phyloP scores from a whole-genome alignment of 306 rosid genomes.

The Vigna radiata region DNA sequence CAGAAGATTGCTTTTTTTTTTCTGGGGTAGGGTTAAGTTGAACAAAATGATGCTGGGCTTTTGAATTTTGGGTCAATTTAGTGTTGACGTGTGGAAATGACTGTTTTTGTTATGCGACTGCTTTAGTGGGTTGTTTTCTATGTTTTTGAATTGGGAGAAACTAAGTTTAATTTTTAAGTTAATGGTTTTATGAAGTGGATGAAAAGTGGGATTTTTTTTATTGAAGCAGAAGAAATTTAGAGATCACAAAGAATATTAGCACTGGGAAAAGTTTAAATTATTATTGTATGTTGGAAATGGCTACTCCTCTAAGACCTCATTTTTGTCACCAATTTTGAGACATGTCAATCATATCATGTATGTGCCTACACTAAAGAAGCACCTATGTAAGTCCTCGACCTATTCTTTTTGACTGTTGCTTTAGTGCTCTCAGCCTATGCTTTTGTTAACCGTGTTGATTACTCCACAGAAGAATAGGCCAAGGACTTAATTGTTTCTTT shows the following conservation, averaged over 20 bases:
- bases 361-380: neutral
- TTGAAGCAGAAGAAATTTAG: neutral
- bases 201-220: neutral
- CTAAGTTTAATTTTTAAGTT: neutral
- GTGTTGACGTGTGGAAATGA: neutral
- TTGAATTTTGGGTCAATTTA: neutral
- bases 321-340: neutral
- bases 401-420: neutral
- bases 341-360: neutral
- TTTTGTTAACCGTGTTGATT: neutral
- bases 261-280: neutral
- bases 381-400: neutral
- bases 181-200: neutral
- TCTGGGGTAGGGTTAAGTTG: conserved; percentile 12
- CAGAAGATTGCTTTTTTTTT: neutral
- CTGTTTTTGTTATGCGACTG: neutral
- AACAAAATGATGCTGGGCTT: neutral
- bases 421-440: neutral
- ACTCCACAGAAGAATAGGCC: neutral
- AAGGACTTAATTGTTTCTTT: neutral
- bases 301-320: neutral
- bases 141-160: neutral
- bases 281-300: neutral
- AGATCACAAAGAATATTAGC: neutral
- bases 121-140: neutral